Conservation (phyloP, 78 protist genomes). For the Cavenderia fasciculata region DNA sequence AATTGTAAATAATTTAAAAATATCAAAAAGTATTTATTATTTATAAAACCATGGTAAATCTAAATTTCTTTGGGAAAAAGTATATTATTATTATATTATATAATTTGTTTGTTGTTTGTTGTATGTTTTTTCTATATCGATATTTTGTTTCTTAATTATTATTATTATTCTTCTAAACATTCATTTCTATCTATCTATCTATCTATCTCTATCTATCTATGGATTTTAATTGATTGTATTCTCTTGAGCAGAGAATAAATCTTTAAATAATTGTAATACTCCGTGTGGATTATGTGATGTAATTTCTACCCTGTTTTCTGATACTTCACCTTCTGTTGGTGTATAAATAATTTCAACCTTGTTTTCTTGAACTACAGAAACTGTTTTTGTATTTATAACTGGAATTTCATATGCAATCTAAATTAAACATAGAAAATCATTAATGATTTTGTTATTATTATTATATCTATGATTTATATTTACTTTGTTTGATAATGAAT, state of each 20-base stretch:
- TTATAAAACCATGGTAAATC: no score
- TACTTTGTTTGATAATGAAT: conserved; percentile 61
- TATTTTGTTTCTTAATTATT: not conserved
- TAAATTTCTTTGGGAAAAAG: not conserved
- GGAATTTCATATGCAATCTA: conserved; percentile 65
- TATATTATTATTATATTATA: no score
- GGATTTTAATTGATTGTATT: conserved; percentile 15
- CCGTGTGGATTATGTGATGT: conserved; percentile 60
- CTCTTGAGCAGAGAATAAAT: conserved; percentile 48
- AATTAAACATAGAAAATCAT: not conserved
- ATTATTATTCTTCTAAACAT: not conserved
- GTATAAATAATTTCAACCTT: conserved; percentile 19
- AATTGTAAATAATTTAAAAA: not conserved
- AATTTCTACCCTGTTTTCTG: conserved; percentile 32
- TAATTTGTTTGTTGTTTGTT: not conserved
- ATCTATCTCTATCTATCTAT: no score
- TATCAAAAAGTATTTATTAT: not conserved
- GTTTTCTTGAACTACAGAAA: conserved; percentile 16
- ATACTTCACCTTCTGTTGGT: conserved; percentile 59
- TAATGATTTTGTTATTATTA: not conserved
- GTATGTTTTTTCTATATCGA: not conserved
- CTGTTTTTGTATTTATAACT: conserved; percentile 46
- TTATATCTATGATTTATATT: not conserved
- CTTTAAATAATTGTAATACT: conserved; percentile 59
- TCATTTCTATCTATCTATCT: no score